Base-by-base conservation (phyloP, 345 rosid genomes). In the Pugionium cornutum region DNA sequence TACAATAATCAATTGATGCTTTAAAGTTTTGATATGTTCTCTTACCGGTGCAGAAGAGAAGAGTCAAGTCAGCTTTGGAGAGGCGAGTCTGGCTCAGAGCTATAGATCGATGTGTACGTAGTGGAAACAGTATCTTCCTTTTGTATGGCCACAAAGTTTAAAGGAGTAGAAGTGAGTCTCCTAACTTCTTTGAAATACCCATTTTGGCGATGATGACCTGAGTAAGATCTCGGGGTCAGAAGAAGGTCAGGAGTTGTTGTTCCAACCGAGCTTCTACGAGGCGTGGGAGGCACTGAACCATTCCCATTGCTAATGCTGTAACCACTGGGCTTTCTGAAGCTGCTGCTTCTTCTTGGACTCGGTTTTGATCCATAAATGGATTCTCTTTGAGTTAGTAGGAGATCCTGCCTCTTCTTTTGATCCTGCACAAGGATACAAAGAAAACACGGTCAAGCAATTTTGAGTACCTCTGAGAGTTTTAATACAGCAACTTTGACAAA, bases 391-490 rank as follows among this genome's bases (percentile, higher is more conserved):
- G 88, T 85, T 52, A 88, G 73, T 45, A 88, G 78, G 60, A 88
- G 83, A 86, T 94, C 99, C 68, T 88, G 99, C 57, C 88, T 80
- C 83, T 94, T 94, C 89, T 94, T 94, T 71, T 94, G 96, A 79
- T 90, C 96, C 97, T 94, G 77, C 52, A 55, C 27, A 56, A 27
- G 7, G 27, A 48, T 25, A 30, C 28, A 30, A 25, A 36, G 1
- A 34, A 7, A 40, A 33, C 2, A 32, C 1, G 0, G 8, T 25
- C 6, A 55, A 27, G 9, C 27, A 4, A 45, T 2, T 35, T 4
- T 8, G 4, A 70, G 31, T 36, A 53, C 4, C 35, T 43, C 9
- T 0, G 29, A 43, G 34, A 60, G 52, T 40, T 46, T 0, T 58
- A 33, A 39, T 27, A 29, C 42, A 9, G 45, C 1, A 9, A 4